Evolutionary conservation across 2,329 filamentous ascomycete species (phyloP).

Genomic region (Didymella segeticola): DNA sequence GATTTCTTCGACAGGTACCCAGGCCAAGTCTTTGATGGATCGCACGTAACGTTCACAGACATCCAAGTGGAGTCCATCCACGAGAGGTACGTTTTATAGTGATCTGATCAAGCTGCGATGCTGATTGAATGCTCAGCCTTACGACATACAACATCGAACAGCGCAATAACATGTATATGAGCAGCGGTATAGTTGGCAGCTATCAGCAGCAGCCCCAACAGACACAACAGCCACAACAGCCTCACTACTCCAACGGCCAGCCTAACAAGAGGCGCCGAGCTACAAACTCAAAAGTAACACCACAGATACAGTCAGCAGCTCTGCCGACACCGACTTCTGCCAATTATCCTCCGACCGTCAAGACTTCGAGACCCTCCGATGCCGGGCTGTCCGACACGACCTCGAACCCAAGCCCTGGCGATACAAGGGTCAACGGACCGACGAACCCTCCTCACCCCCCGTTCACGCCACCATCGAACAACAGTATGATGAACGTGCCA

Average conservation of each 20-base stretch:
- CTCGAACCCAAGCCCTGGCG: conserved; percentile 32
- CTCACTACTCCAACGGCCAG: conserved; percentile 39
- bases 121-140: conserved; percentile 32
- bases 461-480: conserved; percentile 38
- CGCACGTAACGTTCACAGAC: conserved; percentile 75
- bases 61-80: conserved; percentile 66
- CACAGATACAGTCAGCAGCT: conserved; percentile 31
- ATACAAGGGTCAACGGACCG: conserved; percentile 27
- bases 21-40: conserved; percentile 73
- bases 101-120: background rate
- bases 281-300: conserved; percentile 26
- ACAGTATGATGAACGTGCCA: conserved; percentile 22
- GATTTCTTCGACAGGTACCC: conserved; percentile 88
- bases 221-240: conserved; percentile 22
- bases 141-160: conserved; percentile 47
- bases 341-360: conserved; percentile 31
- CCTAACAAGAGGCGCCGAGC: conserved; percentile 46
- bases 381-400: conserved; percentile 29
- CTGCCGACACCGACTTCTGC: conserved; percentile 42
- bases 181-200: conserved; percentile 35
- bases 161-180: conserved; percentile 48
- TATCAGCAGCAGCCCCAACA: conserved; percentile 43
- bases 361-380: conserved; percentile 30
- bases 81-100: conserved; percentile 56
- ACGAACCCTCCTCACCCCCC: conserved; percentile 33